Conservation (phyloP, 768 basidiomycete genomes). For the Auricularia sp. region DNA sequence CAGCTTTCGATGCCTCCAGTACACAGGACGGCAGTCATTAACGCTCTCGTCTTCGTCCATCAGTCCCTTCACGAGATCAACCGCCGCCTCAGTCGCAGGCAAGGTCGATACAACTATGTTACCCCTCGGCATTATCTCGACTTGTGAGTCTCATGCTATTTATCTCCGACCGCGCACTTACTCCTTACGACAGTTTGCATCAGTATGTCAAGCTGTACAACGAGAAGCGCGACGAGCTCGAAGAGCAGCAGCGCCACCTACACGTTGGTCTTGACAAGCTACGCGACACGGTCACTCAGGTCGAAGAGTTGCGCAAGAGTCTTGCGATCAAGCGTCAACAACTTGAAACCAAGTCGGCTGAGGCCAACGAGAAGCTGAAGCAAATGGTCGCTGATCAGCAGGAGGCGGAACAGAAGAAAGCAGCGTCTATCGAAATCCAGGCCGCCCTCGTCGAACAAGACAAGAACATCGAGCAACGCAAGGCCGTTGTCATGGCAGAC, state of each 20-base stretch:
- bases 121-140: conserved; percentile 98
- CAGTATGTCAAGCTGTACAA: conserved; percentile 93
- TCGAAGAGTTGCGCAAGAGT: conserved; percentile 91
- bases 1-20: conserved; percentile 76
- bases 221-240: conserved; percentile 94
- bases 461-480: conserved; percentile 76
- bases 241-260: conserved; percentile 96
- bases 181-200: conserved; percentile 59
- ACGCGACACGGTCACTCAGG: conserved; percentile 89
- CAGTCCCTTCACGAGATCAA: conserved; percentile 84
- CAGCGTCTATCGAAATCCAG: conserved; percentile 92
- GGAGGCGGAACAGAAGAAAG: conserved; percentile 96
- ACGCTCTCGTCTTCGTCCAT: conserved; percentile 88
- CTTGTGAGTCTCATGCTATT: conserved; percentile 56
- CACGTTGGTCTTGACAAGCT: conserved; percentile 98
- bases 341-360: conserved; percentile 83
- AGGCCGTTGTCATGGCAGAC: conserved; percentile 84
- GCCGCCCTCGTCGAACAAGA: conserved; percentile 90
- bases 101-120: conserved; percentile 94
- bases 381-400: conserved; percentile 98
- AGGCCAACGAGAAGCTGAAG: conserved; percentile 94
- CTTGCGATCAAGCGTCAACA: conserved; percentile 90
- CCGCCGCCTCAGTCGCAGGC: conserved; percentile 75
- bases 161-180: background rate
- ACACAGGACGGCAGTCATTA: conserved; percentile 86